Conservation (phyloP, 768 basidiomycete genomes). For the Tricholoma terreum region DNA sequence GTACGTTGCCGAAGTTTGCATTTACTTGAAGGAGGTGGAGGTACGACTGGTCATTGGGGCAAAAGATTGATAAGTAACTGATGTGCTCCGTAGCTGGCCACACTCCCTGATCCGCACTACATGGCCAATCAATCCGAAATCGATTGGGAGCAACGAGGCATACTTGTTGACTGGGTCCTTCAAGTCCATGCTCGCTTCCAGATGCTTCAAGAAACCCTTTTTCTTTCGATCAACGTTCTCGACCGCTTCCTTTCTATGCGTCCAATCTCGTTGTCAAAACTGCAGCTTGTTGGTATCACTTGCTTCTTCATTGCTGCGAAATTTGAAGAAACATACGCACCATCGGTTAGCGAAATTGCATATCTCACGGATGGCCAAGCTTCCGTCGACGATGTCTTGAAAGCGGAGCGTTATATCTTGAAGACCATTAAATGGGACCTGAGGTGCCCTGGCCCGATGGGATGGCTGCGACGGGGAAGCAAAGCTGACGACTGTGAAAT, state of each 20-base stretch:
- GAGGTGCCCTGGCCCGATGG: conserved; percentile 83
- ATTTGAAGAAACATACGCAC: conserved; percentile 90
- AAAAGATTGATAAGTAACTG: conserved; percentile 6
- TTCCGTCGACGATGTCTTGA: conserved; percentile 75
- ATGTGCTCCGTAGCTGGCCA: conserved; percentile 47
- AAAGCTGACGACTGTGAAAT: conserved; percentile 93
- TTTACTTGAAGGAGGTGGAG: conserved; percentile 82
- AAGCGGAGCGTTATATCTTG: conserved; percentile 86
- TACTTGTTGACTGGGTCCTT: conserved; percentile 91
- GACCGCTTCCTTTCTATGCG: conserved; percentile 71
- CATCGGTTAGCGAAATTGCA: conserved; percentile 77
- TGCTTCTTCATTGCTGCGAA: conserved; percentile 88
- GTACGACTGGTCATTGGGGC: conserved; percentile 35
- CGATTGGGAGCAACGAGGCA: conserved; percentile 85
- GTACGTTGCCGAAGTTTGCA: conserved; percentile 85
- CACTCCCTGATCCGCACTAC: conserved; percentile 80
- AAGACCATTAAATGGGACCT: conserved; percentile 85
- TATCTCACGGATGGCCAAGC: conserved; percentile 77
- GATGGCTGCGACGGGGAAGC: conserved; percentile 83
- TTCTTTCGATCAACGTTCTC: conserved; percentile 84
- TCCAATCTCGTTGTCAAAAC: conserved; percentile 74
- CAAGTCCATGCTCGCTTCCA: conserved; percentile 87
- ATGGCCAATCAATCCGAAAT: conserved; percentile 83
- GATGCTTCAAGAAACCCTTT: conserved; percentile 86
- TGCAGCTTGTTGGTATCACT: conserved; percentile 89